A percentile compares a stretch with the other conserved stretches of the same genome.
Evolutionary conservation across 108 stramenopile species (phyloP).

Genomic region (Chaetoceros muelleri): DNA sequence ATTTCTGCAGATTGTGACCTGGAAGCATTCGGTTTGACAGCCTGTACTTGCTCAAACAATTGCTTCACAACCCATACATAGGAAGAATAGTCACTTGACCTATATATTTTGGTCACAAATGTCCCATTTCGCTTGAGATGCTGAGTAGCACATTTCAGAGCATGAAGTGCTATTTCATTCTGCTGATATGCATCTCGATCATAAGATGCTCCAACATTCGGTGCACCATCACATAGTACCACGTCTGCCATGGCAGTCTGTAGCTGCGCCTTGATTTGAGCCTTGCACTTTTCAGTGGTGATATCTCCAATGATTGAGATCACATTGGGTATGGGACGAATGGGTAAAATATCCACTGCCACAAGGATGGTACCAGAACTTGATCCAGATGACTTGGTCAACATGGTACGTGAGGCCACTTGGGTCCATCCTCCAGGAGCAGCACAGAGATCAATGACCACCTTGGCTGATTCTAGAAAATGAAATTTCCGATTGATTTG

Average conservation of each 20-base stretch:
- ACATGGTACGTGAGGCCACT: constrained; percentile 78
- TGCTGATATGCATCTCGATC: constrained; percentile 97
- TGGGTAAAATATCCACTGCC: constrained; percentile 96
- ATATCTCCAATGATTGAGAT: constrained; percentile 94
- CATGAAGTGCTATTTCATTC: constrained; percentile 92
- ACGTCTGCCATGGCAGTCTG: constrained; percentile 83
- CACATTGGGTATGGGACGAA: constrained; percentile 76
- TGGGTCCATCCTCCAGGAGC: constrained; percentile 99
- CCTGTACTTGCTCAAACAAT: constrained; percentile 82
- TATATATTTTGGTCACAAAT: constrained; percentile 98
- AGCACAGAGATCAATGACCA: constrained; percentile 96
- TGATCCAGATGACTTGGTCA: constrained; percentile 19
- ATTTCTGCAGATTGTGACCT: constrained; percentile 95
- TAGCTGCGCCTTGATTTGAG: constrained; percentile 62
- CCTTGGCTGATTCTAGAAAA: constrained; percentile 65
- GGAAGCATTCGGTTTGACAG: constrained; percentile 91
- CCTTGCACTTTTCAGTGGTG: constrained; percentile 92
- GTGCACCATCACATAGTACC: constrained; percentile 98
- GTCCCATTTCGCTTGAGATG: constrained; percentile 81
- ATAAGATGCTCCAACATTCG: constrained; percentile 97
- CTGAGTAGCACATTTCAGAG: constrained; percentile 92
- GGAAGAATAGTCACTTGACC: constrained; percentile 91
- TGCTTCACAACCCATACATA: constrained; percentile 95
- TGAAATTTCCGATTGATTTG: constrained; percentile 98
- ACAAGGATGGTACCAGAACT: constrained; percentile 54